Evolutionary conservation across 1,139 yeast species (phyloP).

Genomic region (Debaryomyces coudertii): DNA sequence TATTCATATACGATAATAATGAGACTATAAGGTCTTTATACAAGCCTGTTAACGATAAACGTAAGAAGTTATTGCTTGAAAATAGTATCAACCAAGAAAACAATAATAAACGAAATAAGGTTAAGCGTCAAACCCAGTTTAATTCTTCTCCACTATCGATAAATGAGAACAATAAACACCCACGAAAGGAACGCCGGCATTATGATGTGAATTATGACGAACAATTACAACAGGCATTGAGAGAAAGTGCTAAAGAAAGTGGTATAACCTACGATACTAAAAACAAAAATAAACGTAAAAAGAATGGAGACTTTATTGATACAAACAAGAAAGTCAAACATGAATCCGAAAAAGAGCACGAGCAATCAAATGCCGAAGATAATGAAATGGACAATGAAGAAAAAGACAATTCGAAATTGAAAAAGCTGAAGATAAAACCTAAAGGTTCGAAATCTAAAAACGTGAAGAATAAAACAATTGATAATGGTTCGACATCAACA

Average conservation of each 20-base stretch:
- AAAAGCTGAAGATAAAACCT: constrained; percentile 15
- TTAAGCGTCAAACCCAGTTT: constrained; percentile 16
- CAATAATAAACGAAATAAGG: constrained; percentile 18
- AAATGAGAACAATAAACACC: constrained; percentile 19
- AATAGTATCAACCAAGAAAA: constrained; percentile 20
- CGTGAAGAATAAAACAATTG: constrained; percentile 14
- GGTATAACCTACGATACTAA: constrained; percentile 19
- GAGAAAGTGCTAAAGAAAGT: constrained; percentile 64
- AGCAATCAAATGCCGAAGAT: constrained; percentile 13
- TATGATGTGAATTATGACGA: constrained; percentile 64
- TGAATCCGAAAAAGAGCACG: constrained; percentile 8
- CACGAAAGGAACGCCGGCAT: constrained; percentile 39
- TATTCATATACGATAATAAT: constrained; percentile 39
- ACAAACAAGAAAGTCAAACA: constrained; percentile 9
- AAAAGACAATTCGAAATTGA: constrained; percentile 16
- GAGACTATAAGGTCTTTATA: constrained; percentile 49
- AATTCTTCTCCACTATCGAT: constrained; percentile 16
- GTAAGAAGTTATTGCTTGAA: constrained; percentile 45
- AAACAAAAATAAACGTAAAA: constrained; percentile 27
- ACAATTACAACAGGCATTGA: constrained; percentile 67
- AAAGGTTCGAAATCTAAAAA: constrained; percentile 17
- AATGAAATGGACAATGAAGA: constrained; percentile 15
- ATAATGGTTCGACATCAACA: constrained; percentile 9
- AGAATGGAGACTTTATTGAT: constrained; percentile 20
- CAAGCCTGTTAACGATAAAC: constrained; percentile 49